phyloP scores from a whole-genome alignment of 176 grass and related monocot genomes.

The Rhynchospora pubera region DNA sequence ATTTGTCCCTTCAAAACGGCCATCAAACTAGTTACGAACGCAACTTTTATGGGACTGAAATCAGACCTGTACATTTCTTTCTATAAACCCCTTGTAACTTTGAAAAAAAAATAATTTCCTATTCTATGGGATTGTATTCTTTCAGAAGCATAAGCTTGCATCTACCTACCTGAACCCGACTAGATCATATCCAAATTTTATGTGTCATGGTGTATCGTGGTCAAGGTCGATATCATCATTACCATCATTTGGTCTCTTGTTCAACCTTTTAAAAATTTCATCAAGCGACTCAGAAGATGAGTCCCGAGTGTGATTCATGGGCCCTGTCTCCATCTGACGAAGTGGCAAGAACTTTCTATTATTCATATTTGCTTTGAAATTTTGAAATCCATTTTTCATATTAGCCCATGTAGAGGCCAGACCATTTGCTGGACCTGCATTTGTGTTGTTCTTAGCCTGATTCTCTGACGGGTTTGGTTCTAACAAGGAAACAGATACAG shows the following conservation, averaged over 20 bases:
- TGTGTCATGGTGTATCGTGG: slow-evolving; percentile 30
- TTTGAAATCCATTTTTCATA: slow-evolving; percentile 92
- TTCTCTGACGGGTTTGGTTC: slow-evolving; percentile 42
- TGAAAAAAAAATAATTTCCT: slow-evolving; percentile 26
- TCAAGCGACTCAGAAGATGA: slow-evolving; percentile 73
- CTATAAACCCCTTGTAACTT: slow-evolving; percentile 34
- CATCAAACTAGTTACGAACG: slow-evolving; percentile 8
- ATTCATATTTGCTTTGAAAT: slow-evolving; percentile 76
- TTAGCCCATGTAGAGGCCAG: slow-evolving; percentile 73
- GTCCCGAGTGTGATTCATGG: slow-evolving; percentile 16
- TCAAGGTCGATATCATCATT: slow-evolving; percentile 52
- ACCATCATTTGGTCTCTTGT: slow-evolving; percentile 43
- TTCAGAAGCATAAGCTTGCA: slow-evolving; percentile 27
- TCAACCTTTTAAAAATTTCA: slow-evolving; percentile 91
- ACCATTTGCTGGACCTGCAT: slow-evolving; percentile 26
- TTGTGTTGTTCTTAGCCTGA: slow-evolving; percentile 18
- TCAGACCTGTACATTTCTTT: slow-evolving; percentile 52
- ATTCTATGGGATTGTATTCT: slow-evolving; percentile 30
- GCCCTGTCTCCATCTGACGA: slow-evolving; percentile 49
- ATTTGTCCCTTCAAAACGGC: not conserved
- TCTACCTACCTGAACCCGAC: slow-evolving; percentile 34
- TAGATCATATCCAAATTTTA: slow-evolving; percentile 34
- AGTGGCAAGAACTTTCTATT: slow-evolving; percentile 74
- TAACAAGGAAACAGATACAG: slow-evolving; percentile 67
- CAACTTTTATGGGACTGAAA: slow-evolving; percentile 21